phyloP scores from a whole-genome alignment of 805 yeast genomes.

The Peterozyma xylosa region DNA sequence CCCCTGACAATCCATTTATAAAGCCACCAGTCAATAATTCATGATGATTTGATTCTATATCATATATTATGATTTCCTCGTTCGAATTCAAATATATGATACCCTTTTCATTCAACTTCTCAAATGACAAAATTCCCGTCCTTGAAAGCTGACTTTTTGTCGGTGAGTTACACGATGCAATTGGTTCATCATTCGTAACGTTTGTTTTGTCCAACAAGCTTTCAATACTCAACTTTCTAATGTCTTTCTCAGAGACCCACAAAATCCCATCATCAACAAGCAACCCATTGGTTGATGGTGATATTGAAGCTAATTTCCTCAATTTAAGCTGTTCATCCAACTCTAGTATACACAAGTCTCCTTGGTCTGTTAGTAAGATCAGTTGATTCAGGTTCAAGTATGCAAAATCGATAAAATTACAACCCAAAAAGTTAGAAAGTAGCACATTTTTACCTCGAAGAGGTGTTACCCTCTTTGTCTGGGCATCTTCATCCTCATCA shows the following conservation, averaged over 20 bases:
- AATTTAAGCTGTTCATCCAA: conserved; percentile 17
- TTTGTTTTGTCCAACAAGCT: conserved; percentile 7
- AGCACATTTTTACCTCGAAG: conserved; percentile 56
- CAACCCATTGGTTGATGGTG: conserved; percentile 14
- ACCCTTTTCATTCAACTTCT: conserved; percentile 15
- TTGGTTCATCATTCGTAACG: neutral
- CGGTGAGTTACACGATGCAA: conserved; percentile 18
- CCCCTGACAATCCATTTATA: conserved; percentile 29
- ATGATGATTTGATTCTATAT: conserved; percentile 10
- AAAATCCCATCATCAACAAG: conserved; percentile 12
- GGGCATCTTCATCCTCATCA: conserved; percentile 11
- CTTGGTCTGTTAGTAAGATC: conserved; percentile 24
- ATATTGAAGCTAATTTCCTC: conserved; percentile 14
- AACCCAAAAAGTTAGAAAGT: conserved; percentile 39
- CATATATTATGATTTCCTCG: conserved; percentile 28
- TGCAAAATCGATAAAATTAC: conserved; percentile 38
- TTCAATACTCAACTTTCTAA: conserved; percentile 12
- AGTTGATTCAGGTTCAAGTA: conserved; percentile 28
- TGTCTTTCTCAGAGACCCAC: conserved; percentile 11
- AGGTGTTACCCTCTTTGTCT: conserved; percentile 14
- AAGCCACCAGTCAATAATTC: conserved; percentile 26
- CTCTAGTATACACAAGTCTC: conserved; percentile 24
- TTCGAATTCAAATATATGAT: conserved; percentile 26
- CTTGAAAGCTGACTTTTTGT: conserved; percentile 17
- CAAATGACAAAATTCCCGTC: conserved; percentile 25